These are phyloP conservation scores for Acanthamoeba triangularis DNA, from an alignment of 208 protist genomes.

Conservation along the genomic window DNA sequence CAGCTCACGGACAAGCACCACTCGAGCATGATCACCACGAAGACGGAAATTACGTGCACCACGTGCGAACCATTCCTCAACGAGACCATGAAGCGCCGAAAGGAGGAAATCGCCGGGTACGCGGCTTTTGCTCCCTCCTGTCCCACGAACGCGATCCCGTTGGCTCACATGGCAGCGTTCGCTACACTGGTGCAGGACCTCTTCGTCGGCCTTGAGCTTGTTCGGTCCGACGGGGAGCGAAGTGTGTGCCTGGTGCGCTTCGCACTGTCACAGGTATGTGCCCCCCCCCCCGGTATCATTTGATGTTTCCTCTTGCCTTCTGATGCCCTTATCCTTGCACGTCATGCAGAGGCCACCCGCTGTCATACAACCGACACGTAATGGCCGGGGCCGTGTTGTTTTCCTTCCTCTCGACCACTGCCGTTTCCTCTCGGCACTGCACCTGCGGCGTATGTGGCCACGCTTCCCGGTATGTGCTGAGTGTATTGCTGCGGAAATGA, in stretches of 20 bases:
- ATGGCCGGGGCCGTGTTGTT: background rate
- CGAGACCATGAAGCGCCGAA: background rate
- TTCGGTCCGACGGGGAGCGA: background rate
- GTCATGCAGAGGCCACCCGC: background rate
- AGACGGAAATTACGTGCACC: background rate
- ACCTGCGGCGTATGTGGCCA: slow-evolving; percentile 20
- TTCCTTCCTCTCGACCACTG: background rate
- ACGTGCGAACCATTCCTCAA: background rate
- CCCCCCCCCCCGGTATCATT: no score
- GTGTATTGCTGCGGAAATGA: background rate
- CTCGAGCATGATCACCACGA: background rate
- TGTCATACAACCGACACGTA: background rate
- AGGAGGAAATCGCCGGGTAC: background rate
- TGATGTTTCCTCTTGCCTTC: background rate
- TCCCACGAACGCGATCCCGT: background rate
- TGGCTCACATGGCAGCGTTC: background rate
- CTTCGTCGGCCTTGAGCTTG: background rate
- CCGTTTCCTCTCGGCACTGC: slow-evolving; percentile 1
- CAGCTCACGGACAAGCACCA: background rate
- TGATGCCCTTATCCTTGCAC: background rate
- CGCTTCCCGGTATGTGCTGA: background rate
- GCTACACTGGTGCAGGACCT: background rate
- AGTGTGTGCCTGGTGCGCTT: background rate
- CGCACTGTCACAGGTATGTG: background rate
- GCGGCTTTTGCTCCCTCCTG: background rate